These are phyloP conservation scores for Colletotrichum tamarilloi DNA, from an alignment of 2,329 filamentous ascomycete species.

Conservation along the genomic window DNA sequence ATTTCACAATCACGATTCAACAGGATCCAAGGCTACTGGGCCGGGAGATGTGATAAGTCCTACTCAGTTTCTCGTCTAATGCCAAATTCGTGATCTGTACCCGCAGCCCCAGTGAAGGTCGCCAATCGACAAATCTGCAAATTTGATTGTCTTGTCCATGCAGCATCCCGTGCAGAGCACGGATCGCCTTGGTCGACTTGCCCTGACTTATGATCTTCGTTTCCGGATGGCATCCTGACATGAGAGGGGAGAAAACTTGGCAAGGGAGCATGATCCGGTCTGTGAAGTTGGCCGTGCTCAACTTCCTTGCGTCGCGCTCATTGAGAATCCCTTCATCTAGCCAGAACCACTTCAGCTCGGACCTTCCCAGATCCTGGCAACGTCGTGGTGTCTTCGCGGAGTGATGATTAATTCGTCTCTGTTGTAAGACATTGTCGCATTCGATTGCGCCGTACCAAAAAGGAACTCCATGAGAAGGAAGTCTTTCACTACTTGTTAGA, in stretches of 20 bases:
- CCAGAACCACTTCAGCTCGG: constrained; percentile 11
- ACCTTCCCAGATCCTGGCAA: background rate
- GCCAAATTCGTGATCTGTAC: background rate
- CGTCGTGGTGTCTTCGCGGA: background rate
- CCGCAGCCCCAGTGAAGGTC: background rate
- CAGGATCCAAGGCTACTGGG: background rate
- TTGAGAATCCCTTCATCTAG: constrained; percentile 7
- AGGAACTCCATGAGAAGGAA: background rate
- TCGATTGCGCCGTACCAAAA: background rate
- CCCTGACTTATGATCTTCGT: background rate
- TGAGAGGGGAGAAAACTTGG: background rate
- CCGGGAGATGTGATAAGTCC: background rate
- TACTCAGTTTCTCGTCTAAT: background rate
- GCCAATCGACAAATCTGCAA: background rate
- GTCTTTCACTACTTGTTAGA: background rate
- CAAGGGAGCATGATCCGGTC: background rate
- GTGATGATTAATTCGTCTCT: background rate
- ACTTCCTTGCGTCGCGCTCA: background rate
- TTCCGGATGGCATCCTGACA: background rate
- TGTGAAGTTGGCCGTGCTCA: background rate
- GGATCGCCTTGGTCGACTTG: background rate
- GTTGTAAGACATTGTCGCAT: background rate
- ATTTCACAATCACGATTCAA: background rate
- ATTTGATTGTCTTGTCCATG: background rate
- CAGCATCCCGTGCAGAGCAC: background rate